Base-by-base conservation (phyloP, 192 early-diverging fungal genomes). In the Diversispora epigaea region DNA sequence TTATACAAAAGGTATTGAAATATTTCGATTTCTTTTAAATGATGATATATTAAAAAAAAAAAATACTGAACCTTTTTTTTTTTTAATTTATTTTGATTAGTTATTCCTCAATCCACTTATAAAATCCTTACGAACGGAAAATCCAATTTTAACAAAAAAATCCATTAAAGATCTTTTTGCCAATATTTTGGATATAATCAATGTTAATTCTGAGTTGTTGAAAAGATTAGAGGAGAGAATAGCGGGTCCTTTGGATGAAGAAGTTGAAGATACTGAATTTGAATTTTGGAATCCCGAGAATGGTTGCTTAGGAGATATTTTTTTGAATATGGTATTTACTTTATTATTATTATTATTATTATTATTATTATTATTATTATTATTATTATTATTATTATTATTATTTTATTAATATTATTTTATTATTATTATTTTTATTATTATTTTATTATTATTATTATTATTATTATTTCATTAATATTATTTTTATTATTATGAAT, bases 291-390 rank as follows among this genome's bases (percentile, higher is more conserved):
- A 81, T 52, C 76, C 80, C 11, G 61, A 73, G 6, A 68, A 79
- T 44, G 82, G 88, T 75, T 84, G 82, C 46, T 71, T 97, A 39
- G 94, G 94, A 15, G 77, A 82, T 32, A 87, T 93, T 43, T 97
- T 97, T 81, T 72, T 90, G 39, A 82, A 87, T 57, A 86, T 91
- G 75, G 88, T 91, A 83, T 15, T 8, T 39, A 40, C n/a, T 8
- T 8, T 25, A 47, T 54, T 66, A 25, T 12, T 22, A 17, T 17
- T 2, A 52, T 22, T 25, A 11, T 76, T 21, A 39, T 10, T 17
- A 21, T 52, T 52, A n/a, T 73, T 75, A 47, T 75, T 62, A n/a
- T n/a, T n/a, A n/a, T 45, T 21, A 1, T 32, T 32, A 32, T 32
- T n/a, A n/a, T n/a, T n/a, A n/a, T n/a, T n/a, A n/a, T n/a, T n/a